These are phyloP conservation scores for Periconia digitata DNA, from an alignment of 2,329 filamentous ascomycete genomes.

Conservation along the genomic window DNA sequence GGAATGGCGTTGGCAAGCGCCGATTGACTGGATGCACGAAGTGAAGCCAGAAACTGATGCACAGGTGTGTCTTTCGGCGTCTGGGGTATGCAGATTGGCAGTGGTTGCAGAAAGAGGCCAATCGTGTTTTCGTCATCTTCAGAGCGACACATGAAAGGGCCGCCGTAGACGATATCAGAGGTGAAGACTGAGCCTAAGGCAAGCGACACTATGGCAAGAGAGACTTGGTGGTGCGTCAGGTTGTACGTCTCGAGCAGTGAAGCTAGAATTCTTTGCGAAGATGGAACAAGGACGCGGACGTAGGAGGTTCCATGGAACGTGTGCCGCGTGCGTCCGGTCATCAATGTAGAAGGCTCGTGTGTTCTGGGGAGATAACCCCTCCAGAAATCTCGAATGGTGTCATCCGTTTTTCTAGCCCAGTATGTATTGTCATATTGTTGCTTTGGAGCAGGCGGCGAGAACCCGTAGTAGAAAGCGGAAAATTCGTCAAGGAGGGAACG, in stretches of 20 bases:
- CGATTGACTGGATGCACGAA: background rate
- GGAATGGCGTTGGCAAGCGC: slow-evolving; percentile 2
- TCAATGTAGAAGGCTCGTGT: background rate
- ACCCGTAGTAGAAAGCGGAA: background rate
- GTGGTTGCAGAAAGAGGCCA: slow-evolving; percentile 6
- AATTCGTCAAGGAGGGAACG: background rate
- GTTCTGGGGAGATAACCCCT: background rate
- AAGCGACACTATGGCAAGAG: background rate
- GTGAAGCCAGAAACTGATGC: background rate
- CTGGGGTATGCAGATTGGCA: slow-evolving; percentile 4
- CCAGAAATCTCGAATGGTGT: background rate
- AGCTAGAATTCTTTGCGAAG: background rate
- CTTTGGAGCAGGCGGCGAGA: background rate
- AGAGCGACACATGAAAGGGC: background rate
- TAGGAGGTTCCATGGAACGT: background rate
- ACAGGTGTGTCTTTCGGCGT: background rate
- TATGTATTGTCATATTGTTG: slow-evolving; percentile 1
- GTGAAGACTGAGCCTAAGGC: background rate
- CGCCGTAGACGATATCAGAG: background rate
- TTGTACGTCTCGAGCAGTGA: background rate
- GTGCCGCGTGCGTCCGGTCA: background rate
- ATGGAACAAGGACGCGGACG: background rate
- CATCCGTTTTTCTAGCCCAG: background rate
- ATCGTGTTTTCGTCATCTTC: slow-evolving; percentile 3
- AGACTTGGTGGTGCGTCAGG: slow-evolving; percentile 4